These are phyloP conservation scores for Carex kokanica DNA, from an alignment of 176 grass and related monocot genomes.

Conservation along the genomic window DNA sequence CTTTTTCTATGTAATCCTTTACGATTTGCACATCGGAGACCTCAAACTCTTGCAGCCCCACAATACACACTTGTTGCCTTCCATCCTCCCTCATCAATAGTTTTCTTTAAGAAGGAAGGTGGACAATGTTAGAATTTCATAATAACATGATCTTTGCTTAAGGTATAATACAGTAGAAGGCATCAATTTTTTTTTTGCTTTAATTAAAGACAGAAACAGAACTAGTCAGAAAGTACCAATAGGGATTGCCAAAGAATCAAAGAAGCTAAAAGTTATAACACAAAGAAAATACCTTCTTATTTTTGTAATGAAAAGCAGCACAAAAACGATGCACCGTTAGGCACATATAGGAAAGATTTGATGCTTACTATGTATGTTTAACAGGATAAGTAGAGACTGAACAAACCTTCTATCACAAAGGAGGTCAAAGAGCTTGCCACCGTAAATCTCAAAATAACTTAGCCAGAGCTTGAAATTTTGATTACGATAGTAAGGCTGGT, in stretches of 20 bases:
- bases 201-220: background rate
- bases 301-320: background rate
- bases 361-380: background rate
- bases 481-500: constrained; percentile 69
- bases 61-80: constrained; percentile 96
- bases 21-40: constrained; percentile 95
- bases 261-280: background rate
- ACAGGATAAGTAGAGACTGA: background rate
- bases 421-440: constrained; percentile 98
- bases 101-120: constrained; percentile 48
- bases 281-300: background rate
- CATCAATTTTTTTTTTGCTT: background rate
- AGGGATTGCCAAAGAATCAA: background rate
- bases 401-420: constrained; percentile 84
- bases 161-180: background rate
- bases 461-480: constrained; percentile 99
- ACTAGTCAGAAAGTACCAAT: background rate
- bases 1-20: constrained; percentile 97
- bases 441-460: constrained; percentile 99
- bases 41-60: constrained; percentile 96
- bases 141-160: background rate
- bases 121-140: constrained; percentile 4
- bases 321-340: background rate
- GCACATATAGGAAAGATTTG: background rate
- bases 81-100: constrained; percentile 98